Evolutionary conservation across 805 yeast genomes (phyloP).

Genomic region (Cyberlindnera xylosilytica): DNA sequence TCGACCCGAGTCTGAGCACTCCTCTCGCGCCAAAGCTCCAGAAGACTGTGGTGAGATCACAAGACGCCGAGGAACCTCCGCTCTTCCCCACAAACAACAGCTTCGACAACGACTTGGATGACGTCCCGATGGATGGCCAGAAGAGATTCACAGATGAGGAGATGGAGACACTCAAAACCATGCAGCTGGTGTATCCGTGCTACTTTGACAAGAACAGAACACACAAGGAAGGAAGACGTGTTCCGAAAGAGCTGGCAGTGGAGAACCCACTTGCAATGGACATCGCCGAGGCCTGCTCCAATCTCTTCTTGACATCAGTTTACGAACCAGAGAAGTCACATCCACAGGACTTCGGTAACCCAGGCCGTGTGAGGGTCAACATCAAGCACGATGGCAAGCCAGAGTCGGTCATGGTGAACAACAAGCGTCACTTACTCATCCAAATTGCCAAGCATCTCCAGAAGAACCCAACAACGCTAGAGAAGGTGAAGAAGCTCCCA

Average conservation of each 20-base stretch:
- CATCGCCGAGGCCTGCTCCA: constrained; percentile 65
- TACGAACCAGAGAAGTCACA: constrained; percentile 83
- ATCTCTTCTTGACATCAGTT: constrained; percentile 35
- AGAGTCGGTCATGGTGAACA: constrained; percentile 34
- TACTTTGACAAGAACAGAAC: constrained; percentile 82
- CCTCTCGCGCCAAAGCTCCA: constrained; percentile 69
- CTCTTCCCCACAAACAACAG: constrained; percentile 5
- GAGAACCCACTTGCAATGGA: constrained; percentile 85
- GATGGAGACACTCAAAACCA: constrained; percentile 57
- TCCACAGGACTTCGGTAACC: constrained; percentile 96
- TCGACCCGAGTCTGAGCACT: constrained; percentile 67
- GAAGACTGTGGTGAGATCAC: constrained; percentile 60
- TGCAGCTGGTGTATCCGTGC: constrained; percentile 85
- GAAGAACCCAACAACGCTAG: constrained; percentile 65
- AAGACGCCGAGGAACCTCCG: constrained; percentile 35
- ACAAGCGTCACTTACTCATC: constrained; percentile 65
- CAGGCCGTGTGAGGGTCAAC: constrained; percentile 88
- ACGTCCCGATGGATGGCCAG: constrained; percentile 17
- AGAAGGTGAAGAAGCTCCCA: constrained; percentile 59
- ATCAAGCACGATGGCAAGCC: constrained; percentile 50
- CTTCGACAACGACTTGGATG: constrained; percentile 4
- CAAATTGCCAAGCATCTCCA: constrained; percentile 59
- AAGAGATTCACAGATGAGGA: constrained; percentile 47
- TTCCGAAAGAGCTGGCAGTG: constrained; percentile 63
- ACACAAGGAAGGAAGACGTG: constrained; percentile 81